Conservation (phyloP, 768 basidiomycete species). For the Clitopilus hobsonii region DNA sequence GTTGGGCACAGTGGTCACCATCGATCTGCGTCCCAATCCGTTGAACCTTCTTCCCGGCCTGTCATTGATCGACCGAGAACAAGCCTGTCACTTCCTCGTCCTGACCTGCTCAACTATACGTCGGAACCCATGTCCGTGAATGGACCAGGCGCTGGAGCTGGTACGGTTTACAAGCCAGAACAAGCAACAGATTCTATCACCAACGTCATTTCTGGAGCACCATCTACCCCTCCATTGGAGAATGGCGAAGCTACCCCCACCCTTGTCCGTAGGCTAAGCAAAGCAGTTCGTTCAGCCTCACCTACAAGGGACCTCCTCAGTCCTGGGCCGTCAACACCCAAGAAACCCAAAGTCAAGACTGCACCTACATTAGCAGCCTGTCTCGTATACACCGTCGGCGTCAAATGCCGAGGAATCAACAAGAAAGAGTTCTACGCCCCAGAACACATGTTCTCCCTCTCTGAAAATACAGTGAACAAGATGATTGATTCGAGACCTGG, state of each 20-base stretch:
- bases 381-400: conserved; percentile 95
- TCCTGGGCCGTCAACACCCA: conserved; percentile 6
- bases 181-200: not conserved
- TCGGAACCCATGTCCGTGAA: conserved; percentile 7
- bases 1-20: conserved; percentile 18
- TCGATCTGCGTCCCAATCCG: conserved; percentile 7
- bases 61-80: not conserved
- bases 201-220: not conserved
- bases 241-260: not conserved
- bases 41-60: conserved; percentile 2
- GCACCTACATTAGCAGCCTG: conserved; percentile 68
- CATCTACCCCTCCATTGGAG: not conserved
- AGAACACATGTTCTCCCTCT: conserved; percentile 89
- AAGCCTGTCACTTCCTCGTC: not conserved
- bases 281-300: not conserved
- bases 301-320: conserved; percentile 9
- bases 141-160: not conserved
- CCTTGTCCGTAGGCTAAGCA: not conserved
- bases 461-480: conserved; percentile 79
- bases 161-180: not conserved
- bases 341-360: conserved; percentile 60
- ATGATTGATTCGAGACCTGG: conserved; percentile 39
- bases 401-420: conserved; percentile 91
- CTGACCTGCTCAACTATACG: conserved; percentile 4
- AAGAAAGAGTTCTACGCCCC: conserved; percentile 83